Conservation (phyloP, 1,139 yeast species). For the Torulaspora globosa region DNA sequence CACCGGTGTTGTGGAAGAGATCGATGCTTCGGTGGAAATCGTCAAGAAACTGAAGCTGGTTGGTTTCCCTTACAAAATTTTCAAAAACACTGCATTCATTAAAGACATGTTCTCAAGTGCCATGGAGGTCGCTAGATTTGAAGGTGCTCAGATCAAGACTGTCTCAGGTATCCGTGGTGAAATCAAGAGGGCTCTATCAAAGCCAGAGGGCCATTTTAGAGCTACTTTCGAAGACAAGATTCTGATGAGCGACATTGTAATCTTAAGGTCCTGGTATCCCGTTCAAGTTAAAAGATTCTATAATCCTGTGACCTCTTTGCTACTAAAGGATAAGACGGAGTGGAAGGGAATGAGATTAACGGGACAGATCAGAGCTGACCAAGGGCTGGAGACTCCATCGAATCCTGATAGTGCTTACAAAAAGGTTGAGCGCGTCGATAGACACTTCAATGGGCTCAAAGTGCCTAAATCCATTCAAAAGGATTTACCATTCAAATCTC, state of each 20-base stretch:
- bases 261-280: constrained; percentile 96
- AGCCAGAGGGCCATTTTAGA: constrained; percentile 95
- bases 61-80: constrained; percentile 90
- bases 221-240: constrained; percentile 98
- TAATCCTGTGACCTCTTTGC: constrained; percentile 91
- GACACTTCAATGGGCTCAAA: constrained; percentile 79
- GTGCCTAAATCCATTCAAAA: constrained; percentile 78
- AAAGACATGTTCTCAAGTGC: constrained; percentile 93
- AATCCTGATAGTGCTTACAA: constrained; percentile 64
- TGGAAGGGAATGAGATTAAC: constrained; percentile 98
- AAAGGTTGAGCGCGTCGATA: constrained; percentile 80
- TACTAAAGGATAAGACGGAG: constrained; percentile 67
- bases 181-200: constrained; percentile 87
- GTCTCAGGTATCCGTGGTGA: constrained; percentile 98
- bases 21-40: constrained; percentile 81
- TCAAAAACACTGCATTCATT: constrained; percentile 93
- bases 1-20: constrained; percentile 94
- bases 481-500: constrained; percentile 86
- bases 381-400: constrained; percentile 62
- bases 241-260: constrained; percentile 79
- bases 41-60: constrained; percentile 94
- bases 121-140: constrained; percentile 94
- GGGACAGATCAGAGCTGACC: constrained; percentile 84
- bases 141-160: constrained; percentile 94
- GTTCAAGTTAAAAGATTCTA: constrained; percentile 85